Conservation (phyloP, 1,284 basidiomycete species). For the Inonotus hispidus region DNA sequence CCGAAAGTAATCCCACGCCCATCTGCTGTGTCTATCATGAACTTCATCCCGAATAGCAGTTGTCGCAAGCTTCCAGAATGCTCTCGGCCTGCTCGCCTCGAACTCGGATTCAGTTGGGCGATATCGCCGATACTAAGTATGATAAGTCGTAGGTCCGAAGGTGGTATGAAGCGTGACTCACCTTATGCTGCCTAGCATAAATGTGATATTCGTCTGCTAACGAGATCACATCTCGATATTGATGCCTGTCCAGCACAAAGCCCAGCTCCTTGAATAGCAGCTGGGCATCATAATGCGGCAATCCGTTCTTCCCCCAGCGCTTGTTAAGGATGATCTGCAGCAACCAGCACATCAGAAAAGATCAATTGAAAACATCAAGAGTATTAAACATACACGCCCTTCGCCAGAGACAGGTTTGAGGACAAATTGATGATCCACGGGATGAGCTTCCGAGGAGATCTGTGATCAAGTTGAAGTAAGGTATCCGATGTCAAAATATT, state of each 20-base stretch:
- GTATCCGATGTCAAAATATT: conserved; percentile 8
- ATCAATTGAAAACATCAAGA: background rate
- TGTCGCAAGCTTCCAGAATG: conserved; percentile 78
- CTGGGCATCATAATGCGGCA: conserved; percentile 84
- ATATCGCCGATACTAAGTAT: conserved; percentile 72
- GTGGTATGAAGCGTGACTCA: conserved; percentile 28
- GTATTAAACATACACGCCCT: conserved; percentile 61
- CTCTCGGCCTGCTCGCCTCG: conserved; percentile 59
- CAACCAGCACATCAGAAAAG: conserved; percentile 1
- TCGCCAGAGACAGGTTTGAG: conserved; percentile 95
- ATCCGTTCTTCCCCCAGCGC: conserved; percentile 58
- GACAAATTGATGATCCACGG: conserved; percentile 84
- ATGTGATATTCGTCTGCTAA: conserved; percentile 98
- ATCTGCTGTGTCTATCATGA: conserved; percentile 78
- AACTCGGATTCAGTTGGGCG: conserved; percentile 64
- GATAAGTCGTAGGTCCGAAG: background rate
- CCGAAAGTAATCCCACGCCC: conserved; percentile 92
- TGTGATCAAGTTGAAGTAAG: conserved; percentile 26
- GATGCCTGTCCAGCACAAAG: conserved; percentile 88
- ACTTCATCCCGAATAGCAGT: conserved; percentile 84
- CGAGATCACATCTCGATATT: conserved; percentile 93
- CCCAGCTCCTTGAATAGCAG: conserved; percentile 94
- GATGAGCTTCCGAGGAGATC: conserved; percentile 59
- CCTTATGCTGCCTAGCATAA: conserved; percentile 86
- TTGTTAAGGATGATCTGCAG: conserved; percentile 79